A percentile compares a stretch with the other conserved stretches of the same genome.
Evolutionary conservation across 129 eudicot genomes (phyloP).

Genomic region (Mikania micrantha): DNA sequence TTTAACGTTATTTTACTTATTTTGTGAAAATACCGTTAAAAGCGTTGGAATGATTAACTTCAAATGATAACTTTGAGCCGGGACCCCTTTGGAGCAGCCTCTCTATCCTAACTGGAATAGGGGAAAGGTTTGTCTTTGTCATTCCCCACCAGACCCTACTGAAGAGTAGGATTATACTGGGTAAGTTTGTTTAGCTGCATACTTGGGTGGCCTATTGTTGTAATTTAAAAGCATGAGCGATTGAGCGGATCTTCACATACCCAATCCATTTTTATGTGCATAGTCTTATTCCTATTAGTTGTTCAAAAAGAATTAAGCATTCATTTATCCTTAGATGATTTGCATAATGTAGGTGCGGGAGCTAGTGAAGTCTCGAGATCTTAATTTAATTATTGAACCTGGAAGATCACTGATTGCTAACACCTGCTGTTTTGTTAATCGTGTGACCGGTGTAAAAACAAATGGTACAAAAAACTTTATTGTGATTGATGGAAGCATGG

Average conservation of each 20-base stretch:
- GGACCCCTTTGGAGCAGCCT: too few relatives aligned
- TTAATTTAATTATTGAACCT: constrained; percentile 88
- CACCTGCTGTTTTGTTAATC: constrained; percentile 90
- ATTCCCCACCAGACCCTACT: too few relatives aligned
- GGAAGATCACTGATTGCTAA: constrained; percentile 90
- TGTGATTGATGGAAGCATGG: constrained; percentile 91
- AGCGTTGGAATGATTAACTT: too few relatives aligned
- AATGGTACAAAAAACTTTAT: constrained; percentile 73
- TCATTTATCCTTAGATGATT: not conserved
- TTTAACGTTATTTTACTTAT: too few relatives aligned
- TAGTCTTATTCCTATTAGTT: not conserved
- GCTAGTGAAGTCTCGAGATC: constrained; percentile 64
- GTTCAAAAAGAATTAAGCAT: too few relatives aligned
- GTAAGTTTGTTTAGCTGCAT: too few relatives aligned
- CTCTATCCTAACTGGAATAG: too few relatives aligned
- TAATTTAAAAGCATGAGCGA: not conserved
- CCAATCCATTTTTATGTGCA: not conserved
- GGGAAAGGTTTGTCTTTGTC: too few relatives aligned
- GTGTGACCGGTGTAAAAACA: constrained; percentile 86
- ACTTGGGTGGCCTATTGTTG: not conserved
- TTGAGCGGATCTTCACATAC: not conserved
- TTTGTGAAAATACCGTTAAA: too few relatives aligned
- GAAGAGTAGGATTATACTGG: too few relatives aligned
- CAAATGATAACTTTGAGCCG: too few relatives aligned
- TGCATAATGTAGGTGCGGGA: constrained; percentile 63